phyloP scores from a whole-genome alignment of 371 early-diverging fungal species.

The Lichtheimia corymbifera region DNA sequence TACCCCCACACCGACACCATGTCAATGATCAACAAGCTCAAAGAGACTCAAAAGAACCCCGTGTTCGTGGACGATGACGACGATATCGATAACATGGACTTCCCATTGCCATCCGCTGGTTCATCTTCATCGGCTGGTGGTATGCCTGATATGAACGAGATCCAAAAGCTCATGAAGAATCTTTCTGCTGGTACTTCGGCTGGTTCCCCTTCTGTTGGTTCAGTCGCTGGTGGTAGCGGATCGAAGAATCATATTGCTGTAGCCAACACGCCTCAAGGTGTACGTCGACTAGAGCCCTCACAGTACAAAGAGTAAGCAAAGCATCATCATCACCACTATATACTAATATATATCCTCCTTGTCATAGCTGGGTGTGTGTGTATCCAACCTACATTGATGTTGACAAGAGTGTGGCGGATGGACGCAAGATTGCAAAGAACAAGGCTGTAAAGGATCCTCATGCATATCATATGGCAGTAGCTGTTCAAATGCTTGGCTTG shows the following conservation, averaged over 20 bases:
- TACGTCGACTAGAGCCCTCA: constrained; percentile 37
- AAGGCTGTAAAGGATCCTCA: constrained; percentile 58
- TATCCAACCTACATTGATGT: constrained; percentile 73
- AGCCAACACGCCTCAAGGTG: constrained; percentile 37
- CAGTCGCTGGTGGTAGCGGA: neutral
- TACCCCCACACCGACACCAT: constrained; percentile 13
- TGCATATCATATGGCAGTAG: constrained; percentile 68
- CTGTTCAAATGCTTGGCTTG: constrained; percentile 57
- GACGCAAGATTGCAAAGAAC: constrained; percentile 53
- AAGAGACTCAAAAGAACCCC: constrained; percentile 39
- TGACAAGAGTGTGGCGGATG: constrained; percentile 48
- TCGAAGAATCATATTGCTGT: constrained; percentile 23
- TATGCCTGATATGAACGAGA: constrained; percentile 33
- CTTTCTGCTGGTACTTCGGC: constrained; percentile 8
- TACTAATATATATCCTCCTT: too few species aligned
- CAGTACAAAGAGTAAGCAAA: constrained; percentile 44
- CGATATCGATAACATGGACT: constrained; percentile 71
- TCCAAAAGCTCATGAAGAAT: constrained; percentile 33
- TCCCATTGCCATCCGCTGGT: constrained; percentile 53
- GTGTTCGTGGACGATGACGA: constrained; percentile 51
- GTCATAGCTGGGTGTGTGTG: constrained; percentile 59
- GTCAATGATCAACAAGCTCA: constrained; percentile 50
- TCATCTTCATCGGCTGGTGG: constrained; percentile 19
- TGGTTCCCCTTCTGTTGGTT: neutral
- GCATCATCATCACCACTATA: neutral